Percentiles rank a stretch among this genome's conserved stretches.
phyloP scores from a whole-genome alignment of 495 filamentous ascomycete genomes.

The Penicillium ucsense region DNA sequence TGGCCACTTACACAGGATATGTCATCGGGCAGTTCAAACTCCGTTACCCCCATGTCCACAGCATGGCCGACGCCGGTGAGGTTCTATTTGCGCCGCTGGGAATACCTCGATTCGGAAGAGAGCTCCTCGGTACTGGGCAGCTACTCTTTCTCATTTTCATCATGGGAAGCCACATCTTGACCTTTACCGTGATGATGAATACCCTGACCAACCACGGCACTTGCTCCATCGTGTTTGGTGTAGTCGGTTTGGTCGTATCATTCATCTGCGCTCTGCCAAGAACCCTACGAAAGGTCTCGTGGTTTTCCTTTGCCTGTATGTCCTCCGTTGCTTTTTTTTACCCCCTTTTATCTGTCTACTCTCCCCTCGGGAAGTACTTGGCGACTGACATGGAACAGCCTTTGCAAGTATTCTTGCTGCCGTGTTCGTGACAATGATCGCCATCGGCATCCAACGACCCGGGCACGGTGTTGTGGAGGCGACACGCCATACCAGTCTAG shows the following conservation, averaged over 20 bases:
- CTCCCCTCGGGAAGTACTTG: neutral
- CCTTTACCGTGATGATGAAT: conserved; percentile 53
- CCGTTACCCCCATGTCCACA: conserved; percentile 38
- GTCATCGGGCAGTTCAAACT: conserved; percentile 20
- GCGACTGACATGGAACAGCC: conserved; percentile 3
- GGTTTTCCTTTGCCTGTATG: conserved; percentile 45
- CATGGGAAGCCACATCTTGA: conserved; percentile 60
- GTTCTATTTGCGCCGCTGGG: conserved; percentile 29
- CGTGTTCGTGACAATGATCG: conserved; percentile 60
- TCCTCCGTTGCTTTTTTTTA: neutral
- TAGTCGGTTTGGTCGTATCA: conserved; percentile 50
- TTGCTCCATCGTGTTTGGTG: conserved; percentile 55
- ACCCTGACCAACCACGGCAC: conserved; percentile 47
- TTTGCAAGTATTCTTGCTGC: conserved; percentile 54
- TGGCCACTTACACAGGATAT: conserved; percentile 41
- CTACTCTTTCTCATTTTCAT: conserved; percentile 59
- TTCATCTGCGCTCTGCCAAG: conserved; percentile 52
- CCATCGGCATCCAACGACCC: conserved; percentile 34
- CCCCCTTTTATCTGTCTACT: too few species aligned
- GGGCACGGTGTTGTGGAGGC: conserved; percentile 3
- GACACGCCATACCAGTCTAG: conserved; percentile 7
- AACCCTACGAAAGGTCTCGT: conserved; percentile 44
- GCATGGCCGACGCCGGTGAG: conserved; percentile 57
- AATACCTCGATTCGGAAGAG: conserved; percentile 48
- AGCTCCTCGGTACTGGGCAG: conserved; percentile 49